Conservation (phyloP, 2,329 filamentous ascomycete genomes). For the Venturia aucupariae region DNA sequence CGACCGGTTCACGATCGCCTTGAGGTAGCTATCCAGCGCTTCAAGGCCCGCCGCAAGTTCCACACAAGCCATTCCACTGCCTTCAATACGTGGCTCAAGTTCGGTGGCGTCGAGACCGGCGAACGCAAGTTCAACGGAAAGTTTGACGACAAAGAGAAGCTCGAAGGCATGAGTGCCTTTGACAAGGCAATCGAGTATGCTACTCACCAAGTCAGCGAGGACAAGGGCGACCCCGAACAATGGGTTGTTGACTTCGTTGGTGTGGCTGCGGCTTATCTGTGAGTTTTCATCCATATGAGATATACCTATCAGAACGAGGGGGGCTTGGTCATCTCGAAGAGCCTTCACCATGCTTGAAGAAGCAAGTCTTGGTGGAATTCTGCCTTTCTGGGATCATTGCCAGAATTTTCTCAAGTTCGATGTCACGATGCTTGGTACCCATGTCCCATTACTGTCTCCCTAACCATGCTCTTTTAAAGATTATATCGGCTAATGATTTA, state of each 20-base stretch:
- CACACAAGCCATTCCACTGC: conserved; percentile 51
- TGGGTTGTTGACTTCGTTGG: conserved; percentile 76
- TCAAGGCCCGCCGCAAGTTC: conserved; percentile 66
- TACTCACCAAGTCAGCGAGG: conserved; percentile 47
- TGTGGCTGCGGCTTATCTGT: conserved; percentile 72
- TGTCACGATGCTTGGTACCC: neutral
- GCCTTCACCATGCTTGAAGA: neutral
- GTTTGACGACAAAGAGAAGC: conserved; percentile 45
- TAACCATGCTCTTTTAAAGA: neutral
- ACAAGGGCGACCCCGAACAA: conserved; percentile 38
- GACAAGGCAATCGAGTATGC: conserved; percentile 43
- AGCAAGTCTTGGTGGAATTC: neutral
- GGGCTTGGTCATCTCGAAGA: neutral
- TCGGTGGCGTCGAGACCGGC: conserved; percentile 63
- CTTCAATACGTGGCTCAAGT: conserved; percentile 72
- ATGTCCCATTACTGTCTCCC: neutral
- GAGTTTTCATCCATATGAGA: conserved; percentile 25
- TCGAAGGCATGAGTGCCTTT: conserved; percentile 52
- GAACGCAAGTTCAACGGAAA: conserved; percentile 55
- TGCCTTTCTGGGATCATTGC: too few species aligned
- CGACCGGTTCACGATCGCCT: conserved; percentile 52
- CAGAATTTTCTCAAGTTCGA: neutral
- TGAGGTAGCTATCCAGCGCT: conserved; percentile 76
- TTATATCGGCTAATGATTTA: conserved; percentile 22
- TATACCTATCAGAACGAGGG: neutral